Conservation (phyloP, 148 eudicot species). For the Fagopyrum tataricum region DNA sequence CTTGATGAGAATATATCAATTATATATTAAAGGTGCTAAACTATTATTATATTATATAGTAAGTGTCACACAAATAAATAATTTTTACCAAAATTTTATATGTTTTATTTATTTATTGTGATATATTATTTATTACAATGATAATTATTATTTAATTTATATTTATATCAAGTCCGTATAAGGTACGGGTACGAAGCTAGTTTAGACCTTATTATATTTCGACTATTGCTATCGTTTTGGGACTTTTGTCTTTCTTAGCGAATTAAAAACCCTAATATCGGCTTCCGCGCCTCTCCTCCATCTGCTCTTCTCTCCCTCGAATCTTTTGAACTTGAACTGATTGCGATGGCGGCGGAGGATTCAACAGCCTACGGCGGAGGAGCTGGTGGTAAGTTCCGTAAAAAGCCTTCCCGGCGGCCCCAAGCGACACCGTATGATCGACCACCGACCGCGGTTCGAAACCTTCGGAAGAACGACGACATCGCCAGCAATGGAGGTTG, state of each 20-base stretch:
- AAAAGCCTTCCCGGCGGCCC: conserved; percentile 28
- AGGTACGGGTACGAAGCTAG: no score
- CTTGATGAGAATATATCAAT: no score
- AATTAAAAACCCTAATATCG: conserved; percentile 25
- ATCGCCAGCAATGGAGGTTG: conserved; percentile 25
- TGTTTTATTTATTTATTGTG: no score
- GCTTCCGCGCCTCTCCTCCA: conserved; percentile 16
- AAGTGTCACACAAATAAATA: no score
- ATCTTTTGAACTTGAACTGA: conserved; percentile 1
- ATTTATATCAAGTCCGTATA: no score
- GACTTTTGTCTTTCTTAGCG: not conserved
- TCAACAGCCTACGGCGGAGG: conserved; percentile 30
- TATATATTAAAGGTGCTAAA: no score
- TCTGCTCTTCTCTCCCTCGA: conserved; percentile 6
- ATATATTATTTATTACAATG: no score
- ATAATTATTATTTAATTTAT: no score
- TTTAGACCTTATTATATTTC: no score
- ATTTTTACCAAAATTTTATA: no score
- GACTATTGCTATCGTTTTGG: no score
- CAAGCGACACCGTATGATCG: conserved; percentile 78
- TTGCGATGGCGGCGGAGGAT: conserved; percentile 26
- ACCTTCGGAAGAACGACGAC: conserved; percentile 19
- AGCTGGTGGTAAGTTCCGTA: conserved; percentile 66
- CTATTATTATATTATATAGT: no score
- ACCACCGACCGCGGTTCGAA: conserved; percentile 45